Evolutionary conservation across 495 filamentous ascomycete genomes (phyloP), one percentile per base, ranked within the genome.

Genomic region (Rhypophila decipiens): DNA sequence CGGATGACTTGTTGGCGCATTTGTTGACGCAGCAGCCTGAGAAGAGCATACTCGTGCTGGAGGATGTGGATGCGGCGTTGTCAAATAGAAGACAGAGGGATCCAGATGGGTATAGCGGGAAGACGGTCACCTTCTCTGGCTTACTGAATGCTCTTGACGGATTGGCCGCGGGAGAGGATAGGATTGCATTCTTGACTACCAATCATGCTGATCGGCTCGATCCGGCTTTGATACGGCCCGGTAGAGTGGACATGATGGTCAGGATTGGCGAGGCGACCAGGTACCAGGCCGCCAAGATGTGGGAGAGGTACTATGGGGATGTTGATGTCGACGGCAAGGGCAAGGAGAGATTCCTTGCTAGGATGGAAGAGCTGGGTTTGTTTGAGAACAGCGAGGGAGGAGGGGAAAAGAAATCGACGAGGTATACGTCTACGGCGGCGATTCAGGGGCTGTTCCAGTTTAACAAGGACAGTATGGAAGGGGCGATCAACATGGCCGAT

Each of bases 1-100:
- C 90, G 15, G 93, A 98, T 50, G 93, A 98, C 58, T 81, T 89
- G 44, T 74, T 98, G 21, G 89, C 90, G 42, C 83, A 88, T 51
- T 80, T 98, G 2, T 72, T 97, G 12, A 89, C 88, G 1, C 91
- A 94, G 61, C 75, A 96, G 34, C 94, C 93, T 0, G 80, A 83
- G 46, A 78, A 89, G 44, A 95, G 88, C 0, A 78, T 98, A 9
- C 79, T 96, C 23, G 66, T 98, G 29, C 73, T 98, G 31, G 93
- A 98, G 64, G 93, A 98, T 67, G 90, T 90, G 8, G 93, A 98
- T 64, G 93, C 90, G 0, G 94, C 93, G 4, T 95, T 97, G 63
- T 75, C 72, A 10, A 93, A 91, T 61, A 74, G 87, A 24, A 79
- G 88, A 17, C 82, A 88, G 61, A 74, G 78, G 1, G 88, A 88